Evolutionary conservation across 2,329 filamentous ascomycete genomes (phyloP), one percentile per base, ranked within the genome.

Genomic region (Cladosporium phlei): DNA sequence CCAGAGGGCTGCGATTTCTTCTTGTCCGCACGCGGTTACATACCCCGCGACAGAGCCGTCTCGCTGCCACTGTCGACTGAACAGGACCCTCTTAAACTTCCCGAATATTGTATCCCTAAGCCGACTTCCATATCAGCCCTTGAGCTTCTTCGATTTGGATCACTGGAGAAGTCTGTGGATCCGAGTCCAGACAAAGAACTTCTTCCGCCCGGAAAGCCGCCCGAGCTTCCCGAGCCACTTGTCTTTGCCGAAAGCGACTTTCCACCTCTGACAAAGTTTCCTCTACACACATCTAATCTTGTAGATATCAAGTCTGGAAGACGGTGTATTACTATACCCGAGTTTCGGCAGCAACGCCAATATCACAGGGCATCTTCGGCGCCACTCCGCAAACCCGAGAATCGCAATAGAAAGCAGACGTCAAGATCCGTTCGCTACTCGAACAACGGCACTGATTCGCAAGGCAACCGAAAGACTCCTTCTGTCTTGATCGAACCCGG

Each of bases 91-190:
- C 42, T 45, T 29, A 19, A 45, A 28, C 19, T 45, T 35, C 42
- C 42, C 19, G 20, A 28, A 6, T 20, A 32, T 16, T 45, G 25
- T 45, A 27, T 45, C 17, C 12, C 16, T 12, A 27, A 21, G 9
- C 9, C 32, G 14, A 16, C 32, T 7, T 45, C 42, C 21, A 35
- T 32, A n/a, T 24, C n/a, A 37, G 42, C 32, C 12, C 42, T 45
- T 30, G 42, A 45, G 32, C 32, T 29, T 14, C 21, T 45, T 8
- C 32, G 42, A 16, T 45, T 45, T 28, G 42, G 42, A 35, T 45
- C 42, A 28, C 21, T n/a, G 24, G 16, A 27, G 12, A 22, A 19
- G 7, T 10, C 21, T 7, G 11, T 4, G 16, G 14, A 21, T 3
- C 4, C 16, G 17, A 14, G 11, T 37, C 12, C 8, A 2, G 12